These are phyloP conservation scores for Boletus tylopilopsis DNA, from an alignment of 768 basidiomycete species.

Conservation along the genomic window DNA sequence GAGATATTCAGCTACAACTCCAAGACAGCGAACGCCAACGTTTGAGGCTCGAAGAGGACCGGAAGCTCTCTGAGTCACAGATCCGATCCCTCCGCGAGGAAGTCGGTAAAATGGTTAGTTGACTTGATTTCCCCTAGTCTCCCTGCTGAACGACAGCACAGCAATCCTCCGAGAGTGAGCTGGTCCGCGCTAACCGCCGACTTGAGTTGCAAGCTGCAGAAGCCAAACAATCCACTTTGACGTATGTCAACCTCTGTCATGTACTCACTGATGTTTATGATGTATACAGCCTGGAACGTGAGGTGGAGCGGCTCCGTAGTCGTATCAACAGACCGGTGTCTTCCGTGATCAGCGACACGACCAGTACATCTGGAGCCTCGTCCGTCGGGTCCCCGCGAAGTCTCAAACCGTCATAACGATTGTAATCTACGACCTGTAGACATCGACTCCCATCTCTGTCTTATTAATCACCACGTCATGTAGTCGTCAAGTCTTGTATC, in stretches of 20 bases:
- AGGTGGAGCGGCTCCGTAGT: conserved; percentile 65
- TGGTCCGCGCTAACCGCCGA: conserved; percentile 68
- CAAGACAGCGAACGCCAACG: conserved; percentile 63
- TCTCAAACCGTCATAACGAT: conserved; percentile 19
- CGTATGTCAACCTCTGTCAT: conserved; percentile 40
- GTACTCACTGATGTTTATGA: conserved; percentile 1
- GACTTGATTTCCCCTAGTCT: background rate
- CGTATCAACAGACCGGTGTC: conserved; percentile 59
- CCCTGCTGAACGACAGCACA: conserved; percentile 26
- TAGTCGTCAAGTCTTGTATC: conserved; percentile 21
- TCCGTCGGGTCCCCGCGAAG: conserved; percentile 30
- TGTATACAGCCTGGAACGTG: conserved; percentile 52
- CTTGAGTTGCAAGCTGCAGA: conserved; percentile 76
- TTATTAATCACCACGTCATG: conserved; percentile 2
- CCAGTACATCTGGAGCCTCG: conserved; percentile 18
- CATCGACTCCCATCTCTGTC: background rate
- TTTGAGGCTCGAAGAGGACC: conserved; percentile 61
- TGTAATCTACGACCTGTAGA: background rate
- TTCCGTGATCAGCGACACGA: conserved; percentile 26
- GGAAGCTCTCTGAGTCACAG: conserved; percentile 55
- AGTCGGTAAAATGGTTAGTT: conserved; percentile 60
- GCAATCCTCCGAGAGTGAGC: conserved; percentile 68
- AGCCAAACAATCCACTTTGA: conserved; percentile 64
- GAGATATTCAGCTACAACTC: conserved; percentile 52
- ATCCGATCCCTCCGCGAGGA: conserved; percentile 51